Conservation (phyloP, 306 rosid species). For the Citrullus colocynthis region DNA sequence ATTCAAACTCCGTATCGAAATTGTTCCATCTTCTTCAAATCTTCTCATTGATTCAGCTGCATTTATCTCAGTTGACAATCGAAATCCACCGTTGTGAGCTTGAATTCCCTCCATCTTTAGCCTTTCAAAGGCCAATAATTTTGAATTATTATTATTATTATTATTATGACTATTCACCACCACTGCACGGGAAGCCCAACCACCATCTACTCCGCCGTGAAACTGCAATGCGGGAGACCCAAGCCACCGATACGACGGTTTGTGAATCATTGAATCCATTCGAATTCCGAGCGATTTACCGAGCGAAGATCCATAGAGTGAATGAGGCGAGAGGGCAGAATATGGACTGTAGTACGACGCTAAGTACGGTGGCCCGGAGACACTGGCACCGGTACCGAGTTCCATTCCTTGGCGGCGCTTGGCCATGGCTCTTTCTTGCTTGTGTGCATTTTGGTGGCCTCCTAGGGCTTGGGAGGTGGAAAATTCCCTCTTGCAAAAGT, state of each 20-base stretch:
- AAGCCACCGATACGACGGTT: conserved; percentile 22
- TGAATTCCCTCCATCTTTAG: conserved; percentile 1
- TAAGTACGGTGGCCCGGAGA: not conserved
- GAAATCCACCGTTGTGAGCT: not conserved
- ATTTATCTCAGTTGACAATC: not conserved
- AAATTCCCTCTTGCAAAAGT: conserved; percentile 56
- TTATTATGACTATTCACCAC: not conserved
- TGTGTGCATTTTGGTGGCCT: conserved; percentile 83
- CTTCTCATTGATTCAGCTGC: not conserved
- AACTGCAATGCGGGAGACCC: not conserved
- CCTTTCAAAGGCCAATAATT: not conserved
- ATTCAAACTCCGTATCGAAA: not conserved
- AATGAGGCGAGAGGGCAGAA: conserved; percentile 10
- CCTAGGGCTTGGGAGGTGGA: conserved; percentile 74
- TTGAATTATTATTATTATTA: not conserved
- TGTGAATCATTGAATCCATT: conserved; percentile 51
- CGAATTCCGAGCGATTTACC: conserved; percentile 37
- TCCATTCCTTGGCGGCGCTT: conserved; percentile 42
- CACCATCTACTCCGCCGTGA: not conserved
- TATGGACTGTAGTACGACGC: conserved; percentile 19
- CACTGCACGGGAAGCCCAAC: not conserved
- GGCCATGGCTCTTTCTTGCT: conserved; percentile 55
- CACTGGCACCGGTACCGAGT: not conserved
- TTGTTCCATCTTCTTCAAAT: not conserved
- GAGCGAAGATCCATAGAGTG: conserved; percentile 23